A percentile compares a stretch with the other conserved stretches of the same genome.
These are phyloP conservation scores for Yamadazyma oceani DNA, from an alignment of 1,139 yeast genomes.

Conservation along the genomic window DNA sequence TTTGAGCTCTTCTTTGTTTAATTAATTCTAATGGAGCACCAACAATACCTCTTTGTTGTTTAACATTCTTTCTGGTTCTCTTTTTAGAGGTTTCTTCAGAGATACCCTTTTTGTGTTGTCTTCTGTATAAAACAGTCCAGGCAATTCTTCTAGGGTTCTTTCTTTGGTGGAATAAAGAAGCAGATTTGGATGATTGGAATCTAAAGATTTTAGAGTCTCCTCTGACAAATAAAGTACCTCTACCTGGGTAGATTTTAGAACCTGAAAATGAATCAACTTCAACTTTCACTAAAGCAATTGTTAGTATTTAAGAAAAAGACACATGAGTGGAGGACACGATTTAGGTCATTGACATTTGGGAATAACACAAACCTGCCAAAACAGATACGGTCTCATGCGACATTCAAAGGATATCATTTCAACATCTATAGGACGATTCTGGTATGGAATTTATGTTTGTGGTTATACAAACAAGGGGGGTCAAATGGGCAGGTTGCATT, in stretches of 20 bases:
- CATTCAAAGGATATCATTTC: too few species aligned
- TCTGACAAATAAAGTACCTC: constrained; percentile 99
- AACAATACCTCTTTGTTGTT: constrained; percentile 98
- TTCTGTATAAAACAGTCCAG: constrained; percentile 99
- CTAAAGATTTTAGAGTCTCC: constrained; percentile 99
- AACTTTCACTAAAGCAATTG: constrained; percentile 76
- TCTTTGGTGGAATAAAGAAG: constrained; percentile 98
- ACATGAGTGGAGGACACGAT: neutral
- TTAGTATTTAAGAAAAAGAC: neutral
- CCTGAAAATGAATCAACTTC: constrained; percentile 99
- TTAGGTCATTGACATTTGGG: neutral
- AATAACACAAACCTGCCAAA: too few species aligned
- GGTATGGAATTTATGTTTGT: too few species aligned
- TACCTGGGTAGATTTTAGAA: constrained; percentile 99
- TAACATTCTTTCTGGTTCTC: constrained; percentile 96
- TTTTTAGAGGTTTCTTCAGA: constrained; percentile 97
- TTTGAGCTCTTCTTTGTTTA: constrained; percentile 94
- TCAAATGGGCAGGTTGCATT: too few species aligned
- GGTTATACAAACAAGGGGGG: too few species aligned
- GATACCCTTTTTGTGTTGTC: constrained; percentile 99
- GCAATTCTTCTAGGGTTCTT: constrained; percentile 99
- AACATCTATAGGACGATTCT: too few species aligned
- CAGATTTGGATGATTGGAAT: constrained; percentile 97
- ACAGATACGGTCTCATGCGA: too few species aligned
- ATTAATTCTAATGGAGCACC: constrained; percentile 99